Percentiles rank a stretch among this genome's conserved stretches.
These are phyloP conservation scores for Trichoderma asperellum DNA, from an alignment of 2,329 filamentous ascomycete genomes.

Conservation along the genomic window DNA sequence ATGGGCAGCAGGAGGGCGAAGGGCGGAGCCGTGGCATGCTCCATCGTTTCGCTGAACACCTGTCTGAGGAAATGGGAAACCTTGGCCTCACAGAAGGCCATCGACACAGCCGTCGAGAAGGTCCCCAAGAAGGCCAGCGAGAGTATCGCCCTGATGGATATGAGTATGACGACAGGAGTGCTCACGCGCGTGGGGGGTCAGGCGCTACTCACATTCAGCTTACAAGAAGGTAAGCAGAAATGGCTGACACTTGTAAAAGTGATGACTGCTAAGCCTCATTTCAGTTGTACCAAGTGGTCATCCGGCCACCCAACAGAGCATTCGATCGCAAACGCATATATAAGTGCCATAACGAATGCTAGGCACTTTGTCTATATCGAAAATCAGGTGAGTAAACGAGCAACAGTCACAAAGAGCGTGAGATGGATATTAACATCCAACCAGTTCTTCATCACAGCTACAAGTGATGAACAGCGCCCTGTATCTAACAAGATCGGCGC, in stretches of 20 bases:
- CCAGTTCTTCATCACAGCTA: slow-evolving; percentile 86
- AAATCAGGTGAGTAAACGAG: slow-evolving; percentile 58
- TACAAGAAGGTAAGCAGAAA: slow-evolving; percentile 49
- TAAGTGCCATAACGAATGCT: slow-evolving; percentile 69
- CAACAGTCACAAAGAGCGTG: accelerated
- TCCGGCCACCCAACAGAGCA: slow-evolving; percentile 62
- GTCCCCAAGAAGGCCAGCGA: background rate
- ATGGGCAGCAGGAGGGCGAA: background rate
- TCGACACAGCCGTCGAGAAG: background rate
- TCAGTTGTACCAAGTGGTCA: slow-evolving; percentile 56
- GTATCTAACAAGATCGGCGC: slow-evolving; percentile 78
- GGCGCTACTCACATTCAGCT: slow-evolving; percentile 52
- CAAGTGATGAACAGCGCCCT: slow-evolving; percentile 68
- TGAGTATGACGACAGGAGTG: slow-evolving; percentile 4
- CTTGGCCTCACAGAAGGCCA: slow-evolving; percentile 4
- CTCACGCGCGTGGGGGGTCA: slow-evolving; percentile 32
- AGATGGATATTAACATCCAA: background rate
- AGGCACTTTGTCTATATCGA: slow-evolving; percentile 80
- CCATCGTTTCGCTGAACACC: background rate
- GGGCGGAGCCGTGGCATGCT: slow-evolving; percentile 9
- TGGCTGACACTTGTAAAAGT: background rate
- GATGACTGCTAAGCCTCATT: background rate
- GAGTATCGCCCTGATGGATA: background rate
- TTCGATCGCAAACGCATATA: slow-evolving; percentile 86
- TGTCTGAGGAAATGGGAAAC: slow-evolving; percentile 23